Base-by-base conservation (phyloP, 2,329 filamentous ascomycete species). In the Corniculantispora saksenae region DNA sequence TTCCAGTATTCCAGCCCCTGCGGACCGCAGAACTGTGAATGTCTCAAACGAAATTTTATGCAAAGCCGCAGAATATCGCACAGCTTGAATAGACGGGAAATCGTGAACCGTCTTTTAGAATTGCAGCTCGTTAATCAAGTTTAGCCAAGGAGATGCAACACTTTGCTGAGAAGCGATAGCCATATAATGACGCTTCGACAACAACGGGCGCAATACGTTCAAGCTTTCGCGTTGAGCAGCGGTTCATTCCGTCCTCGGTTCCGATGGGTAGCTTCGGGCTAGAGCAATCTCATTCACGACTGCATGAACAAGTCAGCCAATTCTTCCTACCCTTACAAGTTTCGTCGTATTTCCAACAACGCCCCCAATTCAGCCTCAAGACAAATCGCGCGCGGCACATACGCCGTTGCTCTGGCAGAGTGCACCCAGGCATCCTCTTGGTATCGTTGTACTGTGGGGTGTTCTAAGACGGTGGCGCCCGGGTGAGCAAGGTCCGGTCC, bases 401-500 rank as follows among this genome's bases (percentile, higher is more conserved):
- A 51, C 4, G 58, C 50, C 32, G 25, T 38, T 55, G 27, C 29
- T 38, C 51, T 55, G 27, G 8, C 12, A 19, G n/a, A 12, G 10
- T 10, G 32, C 32, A 32, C 10, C 32, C 32, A 32, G 10, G 10
- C 32, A 21, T 48, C 19, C 45, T 48, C 27, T 19, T n/a, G 29
- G 25, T 32, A 21, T 35, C 43, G 27, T 32, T 59, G 45, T 9
- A 27, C 38, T 55, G 40, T 40, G 60, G 50, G 51, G 51, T 47
- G 35, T 29, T 47, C 51, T 21, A 63, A 55, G 60, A 62, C 60
- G 50, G 50, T 61, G 58, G 58, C 58, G 47, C 57, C 58, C 13
- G 58, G 58, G 45, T 61, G 38, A 61, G 40, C 53, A 57, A 57
- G 61, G 61, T 43, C 61, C 61, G 61, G 61, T 63, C 61, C 61